Evolutionary conservation across 768 basidiomycete species (phyloP).

Genomic region (Boletus rubescentipes): DNA sequence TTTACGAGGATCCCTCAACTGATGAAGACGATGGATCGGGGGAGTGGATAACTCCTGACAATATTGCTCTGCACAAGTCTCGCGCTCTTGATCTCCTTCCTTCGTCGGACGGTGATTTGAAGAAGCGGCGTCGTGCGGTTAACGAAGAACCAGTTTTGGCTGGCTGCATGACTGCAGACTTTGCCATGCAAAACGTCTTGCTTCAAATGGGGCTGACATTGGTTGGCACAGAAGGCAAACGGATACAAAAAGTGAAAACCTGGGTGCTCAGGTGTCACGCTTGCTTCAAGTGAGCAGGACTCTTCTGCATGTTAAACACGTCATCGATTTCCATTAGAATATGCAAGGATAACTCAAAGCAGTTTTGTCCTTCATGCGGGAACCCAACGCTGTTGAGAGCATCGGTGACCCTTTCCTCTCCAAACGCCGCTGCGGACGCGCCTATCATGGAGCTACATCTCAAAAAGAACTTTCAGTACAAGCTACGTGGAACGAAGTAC

Average conservation of each 20-base stretch:
- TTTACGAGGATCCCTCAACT: conserved; percentile 77
- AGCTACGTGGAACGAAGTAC: conserved; percentile 86
- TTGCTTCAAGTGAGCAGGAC: conserved; percentile 87
- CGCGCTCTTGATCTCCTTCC: conserved; percentile 82
- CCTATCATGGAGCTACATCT: conserved; percentile 86
- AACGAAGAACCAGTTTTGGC: conserved; percentile 49
- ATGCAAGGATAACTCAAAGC: conserved; percentile 91
- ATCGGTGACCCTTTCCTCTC: conserved; percentile 81
- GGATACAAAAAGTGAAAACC: conserved; percentile 87
- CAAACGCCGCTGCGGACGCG: conserved; percentile 55
- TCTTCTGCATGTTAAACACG: neutral
- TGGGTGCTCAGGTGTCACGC: conserved; percentile 98
- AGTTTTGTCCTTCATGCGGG: conserved; percentile 98
- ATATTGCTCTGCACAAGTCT: conserved; percentile 84
- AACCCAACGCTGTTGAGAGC: conserved; percentile 88
- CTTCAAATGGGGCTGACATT: conserved; percentile 92
- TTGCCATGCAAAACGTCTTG: conserved; percentile 97
- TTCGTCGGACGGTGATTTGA: conserved; percentile 33
- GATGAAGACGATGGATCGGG: conserved; percentile 81
- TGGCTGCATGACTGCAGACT: conserved; percentile 98
- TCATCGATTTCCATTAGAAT: conserved; percentile 51
- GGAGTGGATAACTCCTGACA: conserved; percentile 96
- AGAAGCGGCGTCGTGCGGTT: conserved; percentile 35
- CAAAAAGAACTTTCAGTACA: conserved; percentile 95
- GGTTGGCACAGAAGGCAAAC: conserved; percentile 86